A percentile compares a stretch with the other conserved stretches of the same genome.
phyloP scores from a whole-genome alignment of 345 rosid genomes.

The Arabidopsis suecica region DNA sequence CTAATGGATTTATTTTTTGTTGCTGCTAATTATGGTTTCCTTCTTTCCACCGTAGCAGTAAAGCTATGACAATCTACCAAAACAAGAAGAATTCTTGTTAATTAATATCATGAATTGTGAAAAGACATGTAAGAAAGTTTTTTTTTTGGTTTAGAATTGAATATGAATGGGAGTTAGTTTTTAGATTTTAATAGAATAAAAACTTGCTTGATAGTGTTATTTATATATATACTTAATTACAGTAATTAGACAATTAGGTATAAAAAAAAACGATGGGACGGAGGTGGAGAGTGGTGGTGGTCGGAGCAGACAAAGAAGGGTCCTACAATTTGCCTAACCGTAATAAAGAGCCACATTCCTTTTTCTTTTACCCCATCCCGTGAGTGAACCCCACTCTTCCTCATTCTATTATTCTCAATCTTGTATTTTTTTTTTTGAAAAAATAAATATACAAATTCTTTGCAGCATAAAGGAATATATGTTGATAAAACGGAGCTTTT shows the following conservation, averaged over 20 bases:
- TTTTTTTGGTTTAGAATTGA: neutral
- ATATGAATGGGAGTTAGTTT: neutral
- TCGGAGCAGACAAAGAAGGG: slow-evolving; percentile 39
- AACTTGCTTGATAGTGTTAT: neutral
- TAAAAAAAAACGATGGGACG: slow-evolving; percentile 3
- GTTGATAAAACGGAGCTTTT: neutral
- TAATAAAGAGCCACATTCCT: slow-evolving; percentile 27
- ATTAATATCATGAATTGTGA: neutral
- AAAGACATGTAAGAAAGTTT: neutral
- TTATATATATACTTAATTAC: neutral
- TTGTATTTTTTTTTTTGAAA: neutral
- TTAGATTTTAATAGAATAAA: neutral
- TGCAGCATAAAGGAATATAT: neutral
- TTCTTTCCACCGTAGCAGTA: neutral
- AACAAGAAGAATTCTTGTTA: neutral
- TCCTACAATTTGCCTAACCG: slow-evolving; percentile 34
- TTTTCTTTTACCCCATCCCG: slow-evolving; percentile 20
- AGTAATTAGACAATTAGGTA: neutral
- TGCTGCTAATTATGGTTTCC: neutral
- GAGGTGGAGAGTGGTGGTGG: slow-evolving; percentile 29
- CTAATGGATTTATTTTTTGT: too few relatives aligned
- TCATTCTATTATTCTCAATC: slow-evolving; percentile 13
- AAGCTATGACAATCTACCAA: neutral
- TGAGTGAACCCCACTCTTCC: slow-evolving; percentile 36
- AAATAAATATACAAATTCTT: neutral